Evolutionary conservation across 2,329 filamentous ascomycete genomes (phyloP).

Genomic region (Cercospora brassicicola): DNA sequence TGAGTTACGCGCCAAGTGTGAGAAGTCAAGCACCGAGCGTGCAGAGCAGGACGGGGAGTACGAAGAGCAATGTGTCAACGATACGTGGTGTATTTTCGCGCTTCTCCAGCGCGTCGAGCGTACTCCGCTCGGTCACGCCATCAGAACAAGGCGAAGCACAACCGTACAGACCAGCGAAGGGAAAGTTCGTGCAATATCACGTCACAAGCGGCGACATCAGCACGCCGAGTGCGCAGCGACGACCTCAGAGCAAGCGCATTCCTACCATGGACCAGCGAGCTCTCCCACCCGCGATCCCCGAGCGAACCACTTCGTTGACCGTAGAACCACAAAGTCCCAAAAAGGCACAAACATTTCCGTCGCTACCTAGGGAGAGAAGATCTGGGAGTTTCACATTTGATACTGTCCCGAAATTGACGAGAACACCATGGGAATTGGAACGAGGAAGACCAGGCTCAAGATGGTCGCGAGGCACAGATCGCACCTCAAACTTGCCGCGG

Average conservation of each 20-base stretch:
- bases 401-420: conserved; percentile 29
- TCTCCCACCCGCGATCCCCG: conserved; percentile 21
- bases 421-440: conserved; percentile 44
- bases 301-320: conserved; percentile 22
- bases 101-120: conserved; percentile 12
- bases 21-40: conserved; percentile 4
- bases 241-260: conserved; percentile 5
- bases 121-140: neutral
- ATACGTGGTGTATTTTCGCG: conserved; percentile 8
- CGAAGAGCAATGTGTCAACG: conserved; percentile 11
- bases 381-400: conserved; percentile 20
- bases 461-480: conserved; percentile 22
- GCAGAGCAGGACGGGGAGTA: conserved; percentile 3
- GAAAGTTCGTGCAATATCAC: conserved; percentile 29
- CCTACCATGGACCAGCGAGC: conserved; percentile 12
- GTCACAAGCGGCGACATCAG: conserved; percentile 30
- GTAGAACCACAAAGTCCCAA: conserved; percentile 1
- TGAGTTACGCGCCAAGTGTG: conserved; percentile 7
- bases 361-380: conserved; percentile 10
- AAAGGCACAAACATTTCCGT: conserved; percentile 27
- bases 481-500: conserved; percentile 28
- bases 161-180: conserved; percentile 29
- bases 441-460: conserved; percentile 25
- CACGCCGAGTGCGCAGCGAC: conserved; percentile 13
- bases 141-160: conserved; percentile 24